Percentiles rank a stretch among this genome's conserved stretches.
Conservation (phyloP, 208 protist genomes). For the Sergeia podlipaevii region DNA sequence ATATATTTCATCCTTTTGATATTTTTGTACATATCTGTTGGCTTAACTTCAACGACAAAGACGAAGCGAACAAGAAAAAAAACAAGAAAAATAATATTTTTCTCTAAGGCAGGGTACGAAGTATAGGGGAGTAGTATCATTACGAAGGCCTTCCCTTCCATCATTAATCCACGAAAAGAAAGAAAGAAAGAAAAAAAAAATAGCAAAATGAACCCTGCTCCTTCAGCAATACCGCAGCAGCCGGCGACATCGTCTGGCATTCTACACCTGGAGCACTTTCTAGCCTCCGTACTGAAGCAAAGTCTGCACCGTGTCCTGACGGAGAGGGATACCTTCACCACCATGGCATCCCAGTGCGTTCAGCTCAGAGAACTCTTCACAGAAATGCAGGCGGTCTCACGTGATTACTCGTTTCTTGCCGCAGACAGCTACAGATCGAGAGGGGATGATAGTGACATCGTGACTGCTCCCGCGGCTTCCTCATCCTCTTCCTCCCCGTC, state of each 20-base stretch:
- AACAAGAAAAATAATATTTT: not conserved
- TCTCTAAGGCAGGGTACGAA: too few relatives aligned
- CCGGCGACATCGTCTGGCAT: constrained; percentile 21
- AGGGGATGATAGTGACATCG: not conserved
- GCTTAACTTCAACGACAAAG: too few relatives aligned
- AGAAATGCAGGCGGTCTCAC: constrained; percentile 61
- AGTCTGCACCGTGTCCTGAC: constrained; percentile 40
- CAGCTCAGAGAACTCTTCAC: constrained; percentile 62
- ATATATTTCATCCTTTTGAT: too few relatives aligned
- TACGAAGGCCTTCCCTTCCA: not conserved
- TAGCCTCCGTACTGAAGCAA: constrained; percentile 51
- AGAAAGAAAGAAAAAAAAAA: too few relatives aligned
- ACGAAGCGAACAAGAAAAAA: not conserved
- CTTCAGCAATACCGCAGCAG: not conserved
- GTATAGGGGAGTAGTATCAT: too few relatives aligned
- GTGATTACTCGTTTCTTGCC: constrained; percentile 31
- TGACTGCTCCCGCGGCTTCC: not conserved
- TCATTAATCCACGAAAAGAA: too few relatives aligned
- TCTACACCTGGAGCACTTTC: constrained; percentile 62
- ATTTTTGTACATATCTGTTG: too few relatives aligned
- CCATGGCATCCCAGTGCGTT: constrained; percentile 53
- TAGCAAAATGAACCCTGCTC: not conserved
- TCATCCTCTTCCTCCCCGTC: not conserved
- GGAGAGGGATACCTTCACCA: constrained; percentile 46
- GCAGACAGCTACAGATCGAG: not conserved